Percentiles rank a stretch among this genome's conserved stretches.
These are phyloP conservation scores for Monosporascus ibericus DNA, from an alignment of 2,329 filamentous ascomycete genomes.

Conservation along the genomic window DNA sequence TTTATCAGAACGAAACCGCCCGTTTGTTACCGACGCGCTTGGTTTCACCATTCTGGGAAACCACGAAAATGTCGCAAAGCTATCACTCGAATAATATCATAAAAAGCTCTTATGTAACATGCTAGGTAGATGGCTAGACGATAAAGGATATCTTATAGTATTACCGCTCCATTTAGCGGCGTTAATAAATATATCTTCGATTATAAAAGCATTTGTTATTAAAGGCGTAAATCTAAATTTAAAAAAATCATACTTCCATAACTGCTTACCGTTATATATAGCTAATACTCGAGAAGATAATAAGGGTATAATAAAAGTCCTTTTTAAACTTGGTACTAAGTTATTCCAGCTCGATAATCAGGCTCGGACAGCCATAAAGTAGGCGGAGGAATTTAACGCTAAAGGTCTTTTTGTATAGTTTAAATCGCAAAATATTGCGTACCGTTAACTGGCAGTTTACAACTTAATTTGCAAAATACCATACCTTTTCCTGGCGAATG, in stretches of 20 bases:
- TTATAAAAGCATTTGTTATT: background rate
- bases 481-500: too few species aligned
- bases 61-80: background rate
- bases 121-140: background rate
- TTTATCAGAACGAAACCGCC: background rate
- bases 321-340: background rate
- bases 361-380: background rate
- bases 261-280: background rate
- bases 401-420: too few species aligned
- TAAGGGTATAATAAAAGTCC: background rate
- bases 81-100: background rate
- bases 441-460: too few species aligned
- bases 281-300: background rate
- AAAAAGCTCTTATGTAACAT: background rate
- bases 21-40: background rate
- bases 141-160: background rate
- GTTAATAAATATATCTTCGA: background rate
- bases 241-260: background rate
- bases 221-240: background rate
- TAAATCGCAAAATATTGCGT: too few species aligned
- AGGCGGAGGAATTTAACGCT: background rate
- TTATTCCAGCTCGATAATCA: background rate
- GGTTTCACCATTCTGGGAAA: background rate
- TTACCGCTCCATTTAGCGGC: background rate
- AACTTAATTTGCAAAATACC: too few species aligned